Evolutionary conservation across 202 grass and related monocot species (phyloP), one percentile per base, ranked within the genome.

Genomic region (Schoenoplectus triqueter): DNA sequence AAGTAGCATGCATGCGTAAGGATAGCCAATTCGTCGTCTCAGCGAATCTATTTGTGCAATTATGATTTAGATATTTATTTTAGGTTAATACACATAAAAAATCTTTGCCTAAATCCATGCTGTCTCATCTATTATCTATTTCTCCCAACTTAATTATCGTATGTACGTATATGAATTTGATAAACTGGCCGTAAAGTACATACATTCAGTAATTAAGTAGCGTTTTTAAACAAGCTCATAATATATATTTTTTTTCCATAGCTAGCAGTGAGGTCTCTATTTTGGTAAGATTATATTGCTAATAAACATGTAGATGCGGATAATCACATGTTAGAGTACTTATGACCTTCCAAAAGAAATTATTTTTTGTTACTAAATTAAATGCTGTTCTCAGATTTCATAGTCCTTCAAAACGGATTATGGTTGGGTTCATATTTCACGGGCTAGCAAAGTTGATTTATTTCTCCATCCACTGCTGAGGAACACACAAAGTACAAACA

Each of bases 401-500:
- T 31, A 31, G 31, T 31, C 31, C 31, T 31, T 31, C 31, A 31
- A 31, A 66, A 7, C 21, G 8, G 17, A 63, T 63, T 66, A 13
- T 70, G 14, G n/a, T 50, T 50, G 69, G 2, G 50, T 73, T 19
- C 41, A 46, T 69, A 7, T 14, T 71, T 71, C 11, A 15, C 11
- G 21, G 20, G 22, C 14, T 15, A 46, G 42, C 15, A 71, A 73
- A 50, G 69, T 72, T 73, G 40, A 51, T 73, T 51, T 49, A 73
- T 1, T 73, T 73, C 69, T 50, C 14, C 68, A 11, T 76, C 51
- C 50, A 56, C 73, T 5, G 21, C 5, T 14, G 13, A 7, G 39
- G 52, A 78, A 11, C 13, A 78, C 17, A 57, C 22, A 60, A 41
- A 57, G 52, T 78, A 78, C 22, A 78, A 59, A 78, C 54, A 42